Percentiles rank a stretch among this genome's conserved stretches.
Evolutionary conservation across 768 basidiomycete genomes (phyloP).

Genomic region (Auriscalpium orientale): DNA sequence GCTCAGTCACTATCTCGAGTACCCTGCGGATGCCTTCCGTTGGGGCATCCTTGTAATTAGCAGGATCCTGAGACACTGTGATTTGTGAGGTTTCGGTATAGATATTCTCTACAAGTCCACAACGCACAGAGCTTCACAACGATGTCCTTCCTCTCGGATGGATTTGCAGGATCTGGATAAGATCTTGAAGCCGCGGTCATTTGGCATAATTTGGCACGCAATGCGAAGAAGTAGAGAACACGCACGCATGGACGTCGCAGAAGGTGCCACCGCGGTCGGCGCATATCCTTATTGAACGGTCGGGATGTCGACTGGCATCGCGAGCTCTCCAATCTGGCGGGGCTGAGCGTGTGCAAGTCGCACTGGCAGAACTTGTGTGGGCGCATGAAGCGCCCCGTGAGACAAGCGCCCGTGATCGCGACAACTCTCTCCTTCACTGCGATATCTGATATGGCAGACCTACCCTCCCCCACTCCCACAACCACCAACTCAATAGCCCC

Average conservation of each 20-base stretch:
- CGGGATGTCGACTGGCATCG: conserved; percentile 30
- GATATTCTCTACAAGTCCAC: too few relatives aligned
- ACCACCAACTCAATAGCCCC: too few relatives aligned
- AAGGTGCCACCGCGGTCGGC: conserved; percentile 91
- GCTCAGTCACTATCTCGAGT: conserved; percentile 67
- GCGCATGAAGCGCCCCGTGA: too few relatives aligned
- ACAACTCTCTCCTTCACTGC: too few relatives aligned
- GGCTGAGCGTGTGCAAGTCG: too few relatives aligned
- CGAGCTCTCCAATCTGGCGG: too few relatives aligned
- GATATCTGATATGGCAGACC: too few relatives aligned
- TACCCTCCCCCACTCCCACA: too few relatives aligned
- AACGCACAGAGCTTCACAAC: conserved; percentile 83
- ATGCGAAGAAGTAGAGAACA: conserved; percentile 3
- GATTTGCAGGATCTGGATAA: conserved; percentile 63
- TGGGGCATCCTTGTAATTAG: conserved; percentile 86
- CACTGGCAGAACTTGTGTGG: too few relatives aligned
- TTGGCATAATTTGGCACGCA: not conserved
- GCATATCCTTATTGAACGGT: conserved; percentile 77
- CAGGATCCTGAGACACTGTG: conserved; percentile 84
- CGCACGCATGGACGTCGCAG: conserved; percentile 81
- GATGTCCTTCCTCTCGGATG: conserved; percentile 57
- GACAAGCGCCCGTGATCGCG: too few relatives aligned
- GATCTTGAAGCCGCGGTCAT: conserved; percentile 35
- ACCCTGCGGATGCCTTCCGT: conserved; percentile 90
- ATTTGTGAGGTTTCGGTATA: not conserved